Base-by-base conservation (phyloP, 2,329 filamentous ascomycete species). In the Exophiala bonariae region DNA sequence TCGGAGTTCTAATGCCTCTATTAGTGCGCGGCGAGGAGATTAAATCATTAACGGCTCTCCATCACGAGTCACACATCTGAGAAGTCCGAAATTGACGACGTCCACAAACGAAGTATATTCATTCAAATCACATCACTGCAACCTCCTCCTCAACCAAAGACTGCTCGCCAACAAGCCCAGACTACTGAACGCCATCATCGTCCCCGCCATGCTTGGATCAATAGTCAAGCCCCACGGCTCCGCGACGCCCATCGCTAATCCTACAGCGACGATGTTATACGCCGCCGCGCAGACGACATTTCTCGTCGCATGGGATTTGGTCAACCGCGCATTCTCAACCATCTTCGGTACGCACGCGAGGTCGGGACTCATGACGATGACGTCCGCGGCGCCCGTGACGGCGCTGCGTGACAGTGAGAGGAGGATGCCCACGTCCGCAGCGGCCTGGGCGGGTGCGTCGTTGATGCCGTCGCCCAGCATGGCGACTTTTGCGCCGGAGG, bases 391-490 rank as follows among this genome's bases (percentile, higher is more conserved):
- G 2, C 73, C 75, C 43, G 79, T 72, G 0, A 86, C 83, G 19
- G 47, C 13, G 23, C 44, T 44, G 2, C 38, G 16, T 16, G 30
- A 41, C 11, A 45, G 74, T 47, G 77, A 78, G 62, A 92, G 79
- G 54, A 87, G 83, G 0, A 90, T 73, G 26, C 88, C 87, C 20
- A 92, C 77, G 4, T 78, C 79, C 1, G 88, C 85, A 59, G 83
- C 79, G 0, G 85, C 81, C 3, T 92, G 74, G 0, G 87, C 87
- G 3, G 81, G 75, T 0, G 87, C 84, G 59, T 92, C 87, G 63
- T 92, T 92, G 10, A 85, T 88, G 2, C 87, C 88, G 57, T 92
- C 87, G 30, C 87, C 87, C 40, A 80, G 77, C 65, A 92, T 54
- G 11, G 52, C 52, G 2, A 54, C 45, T 17, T 40, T 19, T 9